phyloP scores from a whole-genome alignment of 179 eudicot genomes.

The Actinidia chinensis region DNA sequence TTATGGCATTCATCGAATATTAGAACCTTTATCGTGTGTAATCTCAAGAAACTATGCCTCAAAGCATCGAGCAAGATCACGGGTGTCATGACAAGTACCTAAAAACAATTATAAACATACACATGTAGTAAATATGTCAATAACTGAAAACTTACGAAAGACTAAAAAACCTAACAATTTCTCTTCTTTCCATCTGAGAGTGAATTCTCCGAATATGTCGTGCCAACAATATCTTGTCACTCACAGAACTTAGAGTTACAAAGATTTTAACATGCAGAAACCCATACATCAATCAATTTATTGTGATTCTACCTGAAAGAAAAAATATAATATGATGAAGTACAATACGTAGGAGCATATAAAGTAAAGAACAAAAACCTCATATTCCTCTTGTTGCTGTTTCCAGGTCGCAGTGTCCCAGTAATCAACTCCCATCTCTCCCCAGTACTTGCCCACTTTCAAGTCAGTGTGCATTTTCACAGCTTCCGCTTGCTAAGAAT shows the following conservation, averaged over 20 bases:
- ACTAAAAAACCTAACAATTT: background rate
- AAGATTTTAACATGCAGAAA: background rate
- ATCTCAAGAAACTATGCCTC: constrained; percentile 63
- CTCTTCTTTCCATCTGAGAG: background rate
- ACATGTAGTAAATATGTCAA: background rate
- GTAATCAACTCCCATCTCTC: constrained; percentile 83
- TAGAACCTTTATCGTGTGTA: constrained; percentile 62
- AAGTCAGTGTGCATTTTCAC: constrained; percentile 47
- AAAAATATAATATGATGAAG: background rate
- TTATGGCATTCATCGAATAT: constrained; percentile 96
- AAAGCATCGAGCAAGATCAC: constrained; percentile 64
- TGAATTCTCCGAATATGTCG: background rate
- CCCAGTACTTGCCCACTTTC: constrained; percentile 67
- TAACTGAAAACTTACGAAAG: background rate
- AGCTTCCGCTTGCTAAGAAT: constrained; percentile 68
- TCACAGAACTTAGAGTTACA: no score
- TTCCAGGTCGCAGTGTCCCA: constrained; percentile 85
- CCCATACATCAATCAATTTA: background rate
- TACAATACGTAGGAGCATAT: background rate
- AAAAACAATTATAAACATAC: constrained; percentile 9
- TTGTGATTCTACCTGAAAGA: background rate
- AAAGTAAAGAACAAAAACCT: constrained; percentile 40
- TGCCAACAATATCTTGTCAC: background rate
- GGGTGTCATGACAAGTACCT: constrained; percentile 98
- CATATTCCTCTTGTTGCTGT: constrained; percentile 48